phyloP scores from a whole-genome alignment of 2,329 filamentous ascomycete species.

The Paracoccidioides lutzii region DNA sequence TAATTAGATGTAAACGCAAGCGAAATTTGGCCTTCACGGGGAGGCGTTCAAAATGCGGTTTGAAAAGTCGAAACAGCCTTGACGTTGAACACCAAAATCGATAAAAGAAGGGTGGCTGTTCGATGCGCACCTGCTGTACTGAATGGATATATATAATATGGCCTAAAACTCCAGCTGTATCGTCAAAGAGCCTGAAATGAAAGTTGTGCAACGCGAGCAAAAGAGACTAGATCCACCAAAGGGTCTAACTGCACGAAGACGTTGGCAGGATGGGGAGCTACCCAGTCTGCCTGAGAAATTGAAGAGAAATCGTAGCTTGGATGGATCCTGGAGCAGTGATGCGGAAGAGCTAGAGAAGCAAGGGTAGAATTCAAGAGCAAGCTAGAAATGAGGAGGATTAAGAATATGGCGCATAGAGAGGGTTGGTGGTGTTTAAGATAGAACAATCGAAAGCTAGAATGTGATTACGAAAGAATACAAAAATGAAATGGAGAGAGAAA shows the following conservation, averaged over 20 bases:
- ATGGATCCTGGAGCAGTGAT: background rate
- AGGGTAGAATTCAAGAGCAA: background rate
- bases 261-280: too few relatives aligned
- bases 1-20: background rate
- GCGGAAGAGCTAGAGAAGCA: conserved; percentile 3
- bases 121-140: background rate
- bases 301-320: conserved; percentile 3
- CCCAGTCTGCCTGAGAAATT: background rate
- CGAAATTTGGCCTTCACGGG: background rate
- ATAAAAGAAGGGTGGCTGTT: background rate
- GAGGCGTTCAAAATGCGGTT: too few relatives aligned
- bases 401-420: too few relatives aligned
- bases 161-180: background rate
- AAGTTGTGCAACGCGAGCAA: background rate
- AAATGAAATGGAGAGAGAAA: background rate
- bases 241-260: background rate
- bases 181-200: background rate
- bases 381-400: too few relatives aligned
- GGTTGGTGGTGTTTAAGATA: background rate
- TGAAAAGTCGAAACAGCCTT: background rate
- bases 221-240: background rate
- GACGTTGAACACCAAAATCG: background rate
- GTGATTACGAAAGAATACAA: background rate
- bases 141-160: too few relatives aligned
- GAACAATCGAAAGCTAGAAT: background rate